Evolutionary conservation across 2,329 filamentous ascomycete species (phyloP), one percentile per base, ranked within the genome.

Genomic region (Xylariaceae sp.): DNA sequence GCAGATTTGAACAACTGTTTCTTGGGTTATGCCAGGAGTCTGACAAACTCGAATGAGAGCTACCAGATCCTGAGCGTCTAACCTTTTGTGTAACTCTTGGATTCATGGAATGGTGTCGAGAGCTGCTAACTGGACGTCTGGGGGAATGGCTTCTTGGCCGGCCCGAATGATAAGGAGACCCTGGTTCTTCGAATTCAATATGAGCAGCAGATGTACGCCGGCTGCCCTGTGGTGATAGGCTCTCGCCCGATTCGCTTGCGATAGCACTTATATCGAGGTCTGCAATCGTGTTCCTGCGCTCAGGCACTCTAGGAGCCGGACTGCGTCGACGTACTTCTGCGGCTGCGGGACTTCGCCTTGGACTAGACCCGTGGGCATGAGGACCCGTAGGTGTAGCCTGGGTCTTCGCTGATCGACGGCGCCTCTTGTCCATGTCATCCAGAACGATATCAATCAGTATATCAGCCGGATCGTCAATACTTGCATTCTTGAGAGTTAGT

Each of bases 371-470:
- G 64, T 80, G 71, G 66, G 76, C 78, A 81, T 87, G 89, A 1
- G 86, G 82, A 8, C 84, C 80, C 1, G 88, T 86, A 3, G 91
- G 89, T 0, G 91, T 95, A 9, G 85, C 79, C 60, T 94, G 89
- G 7, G 85, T 80, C 73, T 95, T 97, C 42, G 91, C 90, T 0
- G 91, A 95, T 49, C 94, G 84, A 57, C 90, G 84, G 29, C 92
- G 84, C 60, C 94, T 82, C 74, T 89, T 94, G 71, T 97, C 92
- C 80, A 95, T 94, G 67, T 99, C 94, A 68, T 99, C 94, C 57
- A 99, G 74, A 30, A 99, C 91, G 63, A 99, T 95, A 64, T 95
- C 87, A 60, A 94, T 89, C 47, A 97, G 77, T 40, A 99, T 81
- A 68, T 97, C 94, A 19, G 87, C 86, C 3, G 90, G 90, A 67